Percentiles rank a stretch among this genome's conserved stretches.
Conservation (phyloP, 768 basidiomycete genomes). For the Amanita rubescens region DNA sequence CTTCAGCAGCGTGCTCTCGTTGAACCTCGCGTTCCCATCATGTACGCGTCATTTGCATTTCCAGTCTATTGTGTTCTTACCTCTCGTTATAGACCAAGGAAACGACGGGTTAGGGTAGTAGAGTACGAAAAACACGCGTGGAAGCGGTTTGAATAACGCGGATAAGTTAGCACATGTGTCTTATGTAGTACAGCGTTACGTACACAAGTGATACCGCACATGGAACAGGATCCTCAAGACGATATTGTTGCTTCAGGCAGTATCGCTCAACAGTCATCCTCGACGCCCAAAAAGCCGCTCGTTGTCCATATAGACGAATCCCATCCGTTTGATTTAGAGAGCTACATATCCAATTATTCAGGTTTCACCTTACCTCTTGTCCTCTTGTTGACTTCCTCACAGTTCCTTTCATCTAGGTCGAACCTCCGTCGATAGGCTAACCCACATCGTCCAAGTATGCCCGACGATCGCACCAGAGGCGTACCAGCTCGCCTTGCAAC, state of each 20-base stretch:
- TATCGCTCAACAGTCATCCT: slow-evolving; percentile 12
- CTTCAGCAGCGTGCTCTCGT: slow-evolving; percentile 83
- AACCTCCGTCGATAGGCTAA: slow-evolving; percentile 65
- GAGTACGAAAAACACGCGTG: slow-evolving; percentile 78
- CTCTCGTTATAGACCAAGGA: slow-evolving; percentile 37
- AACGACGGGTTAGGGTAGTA: slow-evolving; percentile 41
- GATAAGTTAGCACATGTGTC: background rate
- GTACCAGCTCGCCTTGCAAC: slow-evolving; percentile 54
- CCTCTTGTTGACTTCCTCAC: background rate
- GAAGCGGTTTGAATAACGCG: slow-evolving; percentile 56
- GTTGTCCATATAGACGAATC: slow-evolving; percentile 58
- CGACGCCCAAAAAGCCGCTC: slow-evolving; percentile 16
- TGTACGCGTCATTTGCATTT: slow-evolving; percentile 39
- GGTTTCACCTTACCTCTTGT: slow-evolving; percentile 32
- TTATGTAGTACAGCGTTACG: background rate
- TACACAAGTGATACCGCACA: background rate
- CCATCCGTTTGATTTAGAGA: slow-evolving; percentile 85
- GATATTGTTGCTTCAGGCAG: slow-evolving; percentile 5
- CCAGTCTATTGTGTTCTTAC: background rate
- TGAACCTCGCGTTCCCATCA: slow-evolving; percentile 75
- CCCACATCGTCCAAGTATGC: slow-evolving; percentile 56
- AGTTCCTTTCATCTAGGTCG: slow-evolving; percentile 40
- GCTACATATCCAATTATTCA: slow-evolving; percentile 68
- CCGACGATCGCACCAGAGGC: slow-evolving; percentile 70
- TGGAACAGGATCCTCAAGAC: slow-evolving; percentile 7